These are phyloP conservation scores for Hymenoscyphus albidus DNA, from an alignment of 2,329 filamentous ascomycete species.

Conservation along the genomic window DNA sequence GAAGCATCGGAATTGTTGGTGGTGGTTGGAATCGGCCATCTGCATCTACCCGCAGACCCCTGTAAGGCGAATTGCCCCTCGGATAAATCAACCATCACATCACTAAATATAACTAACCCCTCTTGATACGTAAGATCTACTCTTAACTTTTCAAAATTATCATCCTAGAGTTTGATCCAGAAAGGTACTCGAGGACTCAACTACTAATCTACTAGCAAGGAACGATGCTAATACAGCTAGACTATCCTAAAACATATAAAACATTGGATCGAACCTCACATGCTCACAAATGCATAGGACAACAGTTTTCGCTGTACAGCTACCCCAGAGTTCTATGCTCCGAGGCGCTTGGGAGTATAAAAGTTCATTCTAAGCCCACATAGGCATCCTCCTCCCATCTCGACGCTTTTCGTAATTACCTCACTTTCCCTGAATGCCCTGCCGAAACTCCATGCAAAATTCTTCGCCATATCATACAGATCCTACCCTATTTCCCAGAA, in stretches of 20 bases:
- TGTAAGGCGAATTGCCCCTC: too few relatives aligned
- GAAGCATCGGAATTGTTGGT: neutral
- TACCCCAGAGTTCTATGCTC: conserved; percentile 29
- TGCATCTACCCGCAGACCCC: too few relatives aligned
- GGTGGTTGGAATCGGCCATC: too few relatives aligned
- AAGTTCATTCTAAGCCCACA: conserved; percentile 26
- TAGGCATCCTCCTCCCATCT: neutral
- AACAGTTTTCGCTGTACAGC: conserved; percentile 10
- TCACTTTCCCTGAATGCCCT: conserved; percentile 1
- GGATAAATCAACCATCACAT: too few relatives aligned
- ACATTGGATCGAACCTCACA: neutral
- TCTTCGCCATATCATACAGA: conserved; percentile 21
- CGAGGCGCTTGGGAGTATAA: conserved; percentile 24
- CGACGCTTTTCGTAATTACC: conserved; percentile 4
- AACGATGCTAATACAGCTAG: too few relatives aligned
- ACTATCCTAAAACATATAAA: too few relatives aligned
- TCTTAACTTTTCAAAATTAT: too few relatives aligned
- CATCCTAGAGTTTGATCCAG: too few relatives aligned
- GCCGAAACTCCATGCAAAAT: conserved; percentile 20
- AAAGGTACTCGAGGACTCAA: too few relatives aligned
- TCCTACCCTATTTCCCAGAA: conserved; percentile 6
- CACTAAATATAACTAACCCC: too few relatives aligned
- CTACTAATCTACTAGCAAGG: too few relatives aligned
- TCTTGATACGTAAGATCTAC: too few relatives aligned
- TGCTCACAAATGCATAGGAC: neutral